A percentile compares a stretch with the other conserved stretches of the same genome.
Conservation (phyloP, 1,139 yeast species). For the Hanseniaspora sp. region DNA sequence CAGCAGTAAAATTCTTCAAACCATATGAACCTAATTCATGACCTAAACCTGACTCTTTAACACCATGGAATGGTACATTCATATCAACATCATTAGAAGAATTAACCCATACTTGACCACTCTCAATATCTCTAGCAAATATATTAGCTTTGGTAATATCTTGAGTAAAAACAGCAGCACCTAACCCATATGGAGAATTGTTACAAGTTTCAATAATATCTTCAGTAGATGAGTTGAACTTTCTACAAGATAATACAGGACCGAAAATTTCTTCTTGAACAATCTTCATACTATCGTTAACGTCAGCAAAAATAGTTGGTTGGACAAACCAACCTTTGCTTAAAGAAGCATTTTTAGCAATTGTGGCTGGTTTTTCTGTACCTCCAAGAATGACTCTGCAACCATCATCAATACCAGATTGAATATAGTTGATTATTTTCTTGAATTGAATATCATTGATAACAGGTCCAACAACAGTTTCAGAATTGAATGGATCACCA, state of each 20-base stretch:
- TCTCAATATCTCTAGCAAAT: constrained; percentile 51
- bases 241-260: constrained; percentile 62
- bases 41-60: constrained; percentile 68
- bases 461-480: constrained; percentile 69
- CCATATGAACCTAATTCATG: constrained; percentile 78
- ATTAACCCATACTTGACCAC: constrained; percentile 76
- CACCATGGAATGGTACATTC: constrained; percentile 68
- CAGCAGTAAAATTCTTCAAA: constrained; percentile 57
- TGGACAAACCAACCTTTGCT: constrained; percentile 46
- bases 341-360: not conserved
- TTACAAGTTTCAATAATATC: constrained; percentile 60
- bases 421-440: constrained; percentile 48
- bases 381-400: constrained; percentile 56
- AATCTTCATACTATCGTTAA: constrained; percentile 44
- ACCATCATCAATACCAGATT: constrained; percentile 59
- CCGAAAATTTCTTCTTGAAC: constrained; percentile 70
- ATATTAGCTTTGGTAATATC: constrained; percentile 46
- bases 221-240: constrained; percentile 48
- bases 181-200: constrained; percentile 59
- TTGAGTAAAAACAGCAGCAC: constrained; percentile 63
- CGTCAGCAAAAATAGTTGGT: constrained; percentile 57
- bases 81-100: constrained; percentile 63
- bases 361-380: constrained; percentile 23
- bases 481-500: constrained; percentile 47
- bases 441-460: constrained; percentile 60